Evolutionary conservation across 345 rosid genomes (phyloP), one percentile per base, ranked within the genome.

Genomic region (Euphorbia tirucalli): DNA sequence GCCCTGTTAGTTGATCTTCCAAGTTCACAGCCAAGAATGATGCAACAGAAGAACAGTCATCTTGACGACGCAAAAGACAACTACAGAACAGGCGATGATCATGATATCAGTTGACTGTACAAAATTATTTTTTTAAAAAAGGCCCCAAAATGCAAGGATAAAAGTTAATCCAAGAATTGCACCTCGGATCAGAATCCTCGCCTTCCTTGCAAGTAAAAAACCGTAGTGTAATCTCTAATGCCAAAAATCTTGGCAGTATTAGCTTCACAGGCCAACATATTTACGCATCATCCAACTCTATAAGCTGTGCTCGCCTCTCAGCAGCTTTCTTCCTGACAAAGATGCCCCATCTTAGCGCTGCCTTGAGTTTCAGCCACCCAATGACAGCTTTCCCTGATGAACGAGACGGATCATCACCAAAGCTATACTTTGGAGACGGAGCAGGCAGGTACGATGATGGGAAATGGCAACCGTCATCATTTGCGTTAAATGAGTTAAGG

Each of bases 351-450:
- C 80, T 77, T 2, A 77, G 50, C 18, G 80, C 80, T 11, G 80
- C 80, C 63, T 77, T 77, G 32, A 77, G 80, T 69, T 77, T 77
- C 11, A 77, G 80, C 80, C 80, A 77, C 39, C 80, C 80, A 19
- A 77, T 22, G 25, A 78, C 78, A 64, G 68, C 74, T 74, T 78
- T 79, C 57, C 76, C 75, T 15, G 78, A 75, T 19, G 81, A 74
- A 43, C 75, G 78, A 18, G 81, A 78, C 32, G 61, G 75, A 41
- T 78, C 78, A 1, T 73, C 81, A 43, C 72, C 81, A 18, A 69
- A 58, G 48, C 60, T 41, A 50, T 70, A 74, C 35, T 41, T 78
- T 30, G 71, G 68, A 65, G 68, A 46, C 19, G 71, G 56, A 37
- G 61, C 5, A 6, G 81, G 65, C 49, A 59, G 7, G 75, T 69